Conservation (phyloP, 1,139 yeast species). For the Yamadazyma dendronema region DNA sequence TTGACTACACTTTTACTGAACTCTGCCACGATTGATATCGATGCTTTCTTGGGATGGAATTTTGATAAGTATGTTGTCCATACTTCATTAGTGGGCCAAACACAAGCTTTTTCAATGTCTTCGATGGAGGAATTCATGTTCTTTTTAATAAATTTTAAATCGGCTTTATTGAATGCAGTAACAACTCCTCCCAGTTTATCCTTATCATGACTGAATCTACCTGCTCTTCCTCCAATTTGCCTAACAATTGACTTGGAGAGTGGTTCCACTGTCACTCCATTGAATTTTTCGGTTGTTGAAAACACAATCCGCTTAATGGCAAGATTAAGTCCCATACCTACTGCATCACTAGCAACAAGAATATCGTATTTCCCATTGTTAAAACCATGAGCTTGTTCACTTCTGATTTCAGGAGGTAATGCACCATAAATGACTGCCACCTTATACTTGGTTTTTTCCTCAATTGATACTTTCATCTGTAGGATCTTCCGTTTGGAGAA, state of each 20-base stretch:
- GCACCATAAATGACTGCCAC: conserved; percentile 96
- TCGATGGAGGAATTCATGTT: conserved; percentile 48
- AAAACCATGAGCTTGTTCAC: conserved; percentile 77
- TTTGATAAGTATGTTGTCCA: conserved; percentile 59
- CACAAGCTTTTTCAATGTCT: conserved; percentile 51
- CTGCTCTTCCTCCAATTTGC: conserved; percentile 97
- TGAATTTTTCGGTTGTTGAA: conserved; percentile 63
- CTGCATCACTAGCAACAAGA: conserved; percentile 92
- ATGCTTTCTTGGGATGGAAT: conserved; percentile 47
- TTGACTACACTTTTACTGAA: conserved; percentile 31
- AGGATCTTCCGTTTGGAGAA: conserved; percentile 75
- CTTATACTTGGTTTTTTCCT: conserved; percentile 54
- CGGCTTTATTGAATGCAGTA: conserved; percentile 47
- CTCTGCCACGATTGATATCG: conserved; percentile 43
- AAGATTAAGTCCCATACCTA: conserved; percentile 95
- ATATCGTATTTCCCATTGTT: conserved; percentile 75
- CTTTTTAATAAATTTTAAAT: conserved; percentile 40
- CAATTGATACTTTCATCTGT: conserved; percentile 63
- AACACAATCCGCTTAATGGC: conserved; percentile 80
- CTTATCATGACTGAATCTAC: conserved; percentile 53
- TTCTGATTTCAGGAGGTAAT: conserved; percentile 91
- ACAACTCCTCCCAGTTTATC: conserved; percentile 59
- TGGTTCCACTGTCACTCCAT: conserved; percentile 53
- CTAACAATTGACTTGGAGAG: conserved; percentile 68
- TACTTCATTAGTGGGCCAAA: conserved; percentile 70